phyloP scores from a whole-genome alignment of 2,329 filamentous ascomycete genomes.

The Penicillium sp. region DNA sequence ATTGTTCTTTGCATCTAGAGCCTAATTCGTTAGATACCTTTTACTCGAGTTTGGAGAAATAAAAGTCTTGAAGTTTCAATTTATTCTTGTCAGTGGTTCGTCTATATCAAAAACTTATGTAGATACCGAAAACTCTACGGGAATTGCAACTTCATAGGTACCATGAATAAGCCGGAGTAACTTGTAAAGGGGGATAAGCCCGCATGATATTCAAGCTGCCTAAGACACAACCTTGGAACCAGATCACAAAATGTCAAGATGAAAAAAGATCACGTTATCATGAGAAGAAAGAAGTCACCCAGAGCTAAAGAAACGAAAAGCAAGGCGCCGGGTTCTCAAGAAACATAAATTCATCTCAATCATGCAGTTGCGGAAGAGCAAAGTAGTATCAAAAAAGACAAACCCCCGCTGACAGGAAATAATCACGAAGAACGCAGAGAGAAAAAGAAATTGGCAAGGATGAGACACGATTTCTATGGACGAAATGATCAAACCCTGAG shows the following conservation, averaged over 20 bases:
- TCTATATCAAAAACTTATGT: no score
- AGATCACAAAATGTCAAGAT: neutral
- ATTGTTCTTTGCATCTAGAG: conserved; percentile 18
- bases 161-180: neutral
- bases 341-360: conserved; percentile 18
- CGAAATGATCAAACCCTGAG: conserved; percentile 6
- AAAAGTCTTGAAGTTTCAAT: conserved; percentile 13
- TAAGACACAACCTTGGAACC: neutral
- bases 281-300: neutral
- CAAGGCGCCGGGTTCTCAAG: neutral
- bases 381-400: neutral
- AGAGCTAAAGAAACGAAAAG: neutral
- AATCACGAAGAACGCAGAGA: neutral
- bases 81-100: neutral
- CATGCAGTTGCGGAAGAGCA: conserved; percentile 11
- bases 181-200: neutral
- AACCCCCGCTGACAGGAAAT: neutral
- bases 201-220: neutral
- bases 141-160: neutral
- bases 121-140: neutral
- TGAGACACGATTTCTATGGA: conserved; percentile 6
- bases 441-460: neutral
- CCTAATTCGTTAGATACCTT: conserved; percentile 20
- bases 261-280: neutral
- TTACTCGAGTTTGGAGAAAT: conserved; percentile 5